Evolutionary conservation across 345 rosid species (phyloP).

Genomic region (Dipteronia sinensis): DNA sequence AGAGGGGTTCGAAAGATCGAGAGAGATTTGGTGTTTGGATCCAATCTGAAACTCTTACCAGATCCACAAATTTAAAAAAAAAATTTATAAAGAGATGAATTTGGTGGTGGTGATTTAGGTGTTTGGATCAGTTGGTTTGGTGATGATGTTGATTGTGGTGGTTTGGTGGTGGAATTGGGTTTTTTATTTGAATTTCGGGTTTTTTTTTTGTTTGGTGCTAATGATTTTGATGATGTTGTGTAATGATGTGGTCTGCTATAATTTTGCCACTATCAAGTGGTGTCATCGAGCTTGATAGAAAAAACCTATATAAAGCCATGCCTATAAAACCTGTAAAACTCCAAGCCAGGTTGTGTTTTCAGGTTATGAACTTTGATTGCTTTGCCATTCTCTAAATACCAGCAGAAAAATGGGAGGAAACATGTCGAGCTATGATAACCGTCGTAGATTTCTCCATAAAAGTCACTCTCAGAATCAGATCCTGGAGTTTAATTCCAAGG

Average conservation of each 20-base stretch:
- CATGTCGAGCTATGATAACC: neutral
- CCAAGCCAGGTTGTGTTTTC: neutral
- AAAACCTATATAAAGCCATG: constrained; percentile 25
- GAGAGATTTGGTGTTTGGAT: too few relatives aligned
- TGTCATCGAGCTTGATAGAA: neutral
- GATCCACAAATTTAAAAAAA: too few relatives aligned
- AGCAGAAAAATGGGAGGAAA: constrained; percentile 31
- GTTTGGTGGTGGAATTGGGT: too few relatives aligned
- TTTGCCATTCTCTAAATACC: neutral
- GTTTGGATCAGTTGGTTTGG: too few relatives aligned
- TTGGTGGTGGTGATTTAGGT: too few relatives aligned
- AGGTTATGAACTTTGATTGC: neutral
- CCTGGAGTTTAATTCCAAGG: constrained; percentile 46
- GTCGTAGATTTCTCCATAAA: neutral
- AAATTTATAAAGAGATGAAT: too few relatives aligned
- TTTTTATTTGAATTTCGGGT: too few relatives aligned
- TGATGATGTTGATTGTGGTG: too few relatives aligned
- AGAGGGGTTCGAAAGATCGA: too few relatives aligned
- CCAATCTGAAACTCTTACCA: too few relatives aligned
- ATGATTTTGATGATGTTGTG: neutral
- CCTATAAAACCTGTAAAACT: neutral
- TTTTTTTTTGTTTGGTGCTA: neutral
- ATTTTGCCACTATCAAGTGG: neutral
- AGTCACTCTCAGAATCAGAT: constrained; percentile 22
- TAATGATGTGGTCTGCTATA: too few relatives aligned